Conservation (phyloP, 495 filamentous ascomycete genomes). For the Lasiosphaeria ovina region DNA sequence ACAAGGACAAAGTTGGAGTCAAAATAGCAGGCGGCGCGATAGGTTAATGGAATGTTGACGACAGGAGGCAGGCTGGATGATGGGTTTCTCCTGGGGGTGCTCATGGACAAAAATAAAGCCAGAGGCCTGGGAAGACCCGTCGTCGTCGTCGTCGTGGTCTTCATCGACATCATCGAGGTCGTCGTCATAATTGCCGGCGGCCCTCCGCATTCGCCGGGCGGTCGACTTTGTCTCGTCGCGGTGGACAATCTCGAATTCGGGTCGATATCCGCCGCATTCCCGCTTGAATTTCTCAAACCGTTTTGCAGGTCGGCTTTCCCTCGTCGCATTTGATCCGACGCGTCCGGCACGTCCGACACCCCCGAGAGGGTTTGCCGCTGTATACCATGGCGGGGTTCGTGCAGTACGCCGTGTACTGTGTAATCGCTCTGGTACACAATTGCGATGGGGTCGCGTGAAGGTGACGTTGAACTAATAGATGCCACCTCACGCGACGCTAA, state of each 20-base stretch:
- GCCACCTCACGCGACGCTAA: too few species aligned
- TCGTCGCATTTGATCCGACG: constrained; percentile 77
- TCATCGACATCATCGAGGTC: constrained; percentile 1
- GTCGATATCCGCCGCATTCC: constrained; percentile 65
- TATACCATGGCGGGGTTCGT: constrained; percentile 73
- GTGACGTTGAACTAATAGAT: too few species aligned
- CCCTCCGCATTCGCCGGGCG: constrained; percentile 48
- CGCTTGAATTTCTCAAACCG: constrained; percentile 66
- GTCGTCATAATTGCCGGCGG: constrained; percentile 21
- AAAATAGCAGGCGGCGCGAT: constrained; percentile 53
- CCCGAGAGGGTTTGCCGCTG: constrained; percentile 69
- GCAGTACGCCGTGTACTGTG: too few species aligned
- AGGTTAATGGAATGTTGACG: too few species aligned
- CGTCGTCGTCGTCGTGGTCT: neutral
- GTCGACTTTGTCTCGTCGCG: constrained; percentile 64
- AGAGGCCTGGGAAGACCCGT: too few species aligned
- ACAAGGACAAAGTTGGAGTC: constrained; percentile 55
- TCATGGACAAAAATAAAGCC: too few species aligned
- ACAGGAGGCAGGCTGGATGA: too few species aligned
- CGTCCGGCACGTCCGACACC: constrained; percentile 69
- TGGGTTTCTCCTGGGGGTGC: constrained; percentile 21
- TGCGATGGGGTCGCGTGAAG: too few species aligned
- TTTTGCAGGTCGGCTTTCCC: constrained; percentile 62
- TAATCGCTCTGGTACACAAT: too few species aligned
- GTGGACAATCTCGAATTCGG: constrained; percentile 67